Base-by-base conservation (phyloP, 2,329 filamentous ascomycete species). In the Ophiocordyceps camponoti-saundersi region DNA sequence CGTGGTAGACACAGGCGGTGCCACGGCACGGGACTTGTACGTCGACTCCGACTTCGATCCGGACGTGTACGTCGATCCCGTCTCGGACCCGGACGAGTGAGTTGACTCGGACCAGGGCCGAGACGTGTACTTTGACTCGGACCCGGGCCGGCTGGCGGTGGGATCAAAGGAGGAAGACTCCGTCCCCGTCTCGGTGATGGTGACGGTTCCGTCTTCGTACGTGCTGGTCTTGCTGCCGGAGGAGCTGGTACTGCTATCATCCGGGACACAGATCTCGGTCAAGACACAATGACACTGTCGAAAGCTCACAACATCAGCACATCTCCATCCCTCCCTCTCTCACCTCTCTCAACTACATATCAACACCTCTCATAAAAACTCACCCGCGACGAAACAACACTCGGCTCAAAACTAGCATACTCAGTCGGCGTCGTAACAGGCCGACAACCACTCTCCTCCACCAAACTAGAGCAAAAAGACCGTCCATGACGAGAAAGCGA, bases 381-480 rank as follows among this genome's bases (percentile, higher is more conserved):
- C 47, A 63, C 61, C 32, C 59, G 59, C 13, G 57, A 59, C 22
- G 59, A 59, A 47, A 63, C 51, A 46, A 51, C 55, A 12, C 52
- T 53, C 40, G 55, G 53, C 21, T 59, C 55, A 47, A 59, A 58
- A 2, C 53, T 54, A 39, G 55, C 50, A 46, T 59, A 62, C 44
- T 57, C 53, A 6, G 50, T 48, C 23, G 60, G 61, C 12, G 57
- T 61, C 10, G 45, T 44, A n/a, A 48, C 45, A 20, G 46, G 42
- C 4, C 50, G 48, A 32, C 53, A 53, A 15, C 48, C 48, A 12
- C 45, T 46, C 22, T 57, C 55, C 22, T 57, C 55, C 6, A 63
- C 41, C 20, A 63, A 46, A 49, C 51, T 55, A 1, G 56, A 58
- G 46, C 61, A 63, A 30, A 61, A 63, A 0, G 51, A 46, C 23